Evolutionary conservation across 2,329 filamentous ascomycete genomes (phyloP), one percentile per base, ranked within the genome.

Genomic region (Pseudogymnoascus sp.): DNA sequence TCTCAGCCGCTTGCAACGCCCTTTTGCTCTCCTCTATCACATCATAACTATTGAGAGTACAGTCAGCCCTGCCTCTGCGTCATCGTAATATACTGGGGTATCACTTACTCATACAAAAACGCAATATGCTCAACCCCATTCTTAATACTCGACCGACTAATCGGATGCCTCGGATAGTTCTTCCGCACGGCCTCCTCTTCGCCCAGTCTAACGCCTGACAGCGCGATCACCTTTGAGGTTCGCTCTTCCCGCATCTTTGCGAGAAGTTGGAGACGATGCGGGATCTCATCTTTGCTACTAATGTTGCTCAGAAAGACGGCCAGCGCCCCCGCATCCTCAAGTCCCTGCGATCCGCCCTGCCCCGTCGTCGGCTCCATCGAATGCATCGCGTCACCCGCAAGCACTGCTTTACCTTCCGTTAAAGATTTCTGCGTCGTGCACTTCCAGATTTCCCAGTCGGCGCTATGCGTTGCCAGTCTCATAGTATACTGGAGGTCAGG

Each of bases 331-430:
- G 69, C 73, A 63, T 75, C 74, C 64, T 75, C 72, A 44, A 75
- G 68, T 2, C 69, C 68, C 62, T 73, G 71, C 5, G 71, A 71
- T 6, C 70, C 73, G 7, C 74, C 73, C 61, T 72, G 70, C 1
- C 69, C 70, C 2, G 71, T 71, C 1, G 72, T 70, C 0, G 73
- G 73, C 3, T 74, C 67, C 59, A 73, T 72, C 29, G 72, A 67
- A 65, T 75, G 74, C n/a, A 73, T 73, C 9, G 72, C 70, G 62
- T 75, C 73, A 6, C 74, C 74, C 37, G 75, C 68, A 31, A 73
- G 64, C n/a, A 72, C 63, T 7, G 73, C 68, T 8, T 69, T 67
- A 13, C 67, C 69, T 3, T 65, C 67, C 8, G 66, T 58, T 3
- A 63, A n/a, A 21, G 44, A 24, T n/a, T 17, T 33, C 26, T 41